Evolutionary conservation across 2,329 filamentous ascomycete genomes (phyloP), one percentile per base, ranked within the genome.

Genomic region (Ilyonectria robusta): DNA sequence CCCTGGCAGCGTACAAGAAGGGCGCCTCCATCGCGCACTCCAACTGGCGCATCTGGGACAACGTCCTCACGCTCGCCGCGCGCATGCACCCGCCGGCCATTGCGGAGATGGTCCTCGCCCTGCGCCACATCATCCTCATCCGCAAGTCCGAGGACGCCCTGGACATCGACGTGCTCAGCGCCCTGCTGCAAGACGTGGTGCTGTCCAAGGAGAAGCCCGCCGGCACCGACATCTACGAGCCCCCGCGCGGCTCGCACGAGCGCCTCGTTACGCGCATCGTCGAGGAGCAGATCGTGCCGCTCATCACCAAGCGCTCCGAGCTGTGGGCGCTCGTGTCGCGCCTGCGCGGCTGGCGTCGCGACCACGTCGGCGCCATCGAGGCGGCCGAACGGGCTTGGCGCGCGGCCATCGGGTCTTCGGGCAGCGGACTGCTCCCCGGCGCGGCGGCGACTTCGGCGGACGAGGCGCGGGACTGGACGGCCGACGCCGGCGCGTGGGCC

Each of bases 31-130:
- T 97, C 26, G 94, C 97, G 57, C 88, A 94, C 79, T 91, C 94
- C 74, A 95, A 95, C 82, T 93, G 92, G 87, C 91, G 94, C 73
- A 98, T 99, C 79, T 98, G 95, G 95, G 94, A 97, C 78, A 99
- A 99, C 75, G 92, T 98, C 17, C 88, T 99, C 64, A 96, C 94
- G 0, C 91, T 98, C 23, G 92, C 93, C 0, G 89, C 93, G 0
- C 93, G 94, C 2, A 88, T 96, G 31, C 87, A 86, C 1, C 95
- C 95, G 0, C 92, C 93, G 0, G 89, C 92, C 1, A 91, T 94
- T 76, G 80, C 85, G 0, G 94, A 98, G 68, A 89, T 97, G 57
- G 83, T 97, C 35, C 85, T 91, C 5, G 94, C 94, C 0, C 87
- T 96, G 66, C 88, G 87, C 46, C 89, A 92, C 67, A 86, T 98